A percentile compares a stretch with the other conserved stretches of the same genome.
Conservation (phyloP, 331 rosid genomes). For the Pyrus hybrid region DNA sequence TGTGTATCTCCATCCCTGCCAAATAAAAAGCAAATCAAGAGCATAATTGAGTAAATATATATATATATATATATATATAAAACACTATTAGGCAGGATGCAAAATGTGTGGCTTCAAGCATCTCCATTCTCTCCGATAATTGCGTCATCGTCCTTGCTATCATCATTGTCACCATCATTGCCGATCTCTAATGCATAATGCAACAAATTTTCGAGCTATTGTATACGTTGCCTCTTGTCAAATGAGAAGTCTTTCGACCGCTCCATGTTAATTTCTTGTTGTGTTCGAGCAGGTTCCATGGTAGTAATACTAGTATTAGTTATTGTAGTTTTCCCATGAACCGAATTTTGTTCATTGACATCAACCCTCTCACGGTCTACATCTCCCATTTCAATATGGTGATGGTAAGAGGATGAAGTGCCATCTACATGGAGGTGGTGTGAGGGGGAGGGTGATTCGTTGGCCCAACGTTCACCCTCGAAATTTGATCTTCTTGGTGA, state of each 20-base stretch:
- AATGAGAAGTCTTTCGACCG: slow-evolving; percentile 48
- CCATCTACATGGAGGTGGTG: slow-evolving; percentile 10
- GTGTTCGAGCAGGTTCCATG: neutral
- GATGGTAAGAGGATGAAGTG: slow-evolving; percentile 7
- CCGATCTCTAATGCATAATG: neutral
- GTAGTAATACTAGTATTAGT: neutral
- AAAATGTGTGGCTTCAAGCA: neutral
- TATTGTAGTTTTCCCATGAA: neutral
- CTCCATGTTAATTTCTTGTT: slow-evolving; percentile 22
- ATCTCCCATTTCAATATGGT: slow-evolving; percentile 21
- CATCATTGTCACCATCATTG: neutral
- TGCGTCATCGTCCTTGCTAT: neutral
- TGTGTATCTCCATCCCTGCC: too few species aligned
- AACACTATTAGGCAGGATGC: neutral
- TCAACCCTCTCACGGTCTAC: slow-evolving; percentile 6
- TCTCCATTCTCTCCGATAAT: neutral
- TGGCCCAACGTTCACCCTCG: slow-evolving; percentile 26
- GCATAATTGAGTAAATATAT: neutral
- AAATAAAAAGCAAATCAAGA: neutral
- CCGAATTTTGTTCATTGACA: neutral
- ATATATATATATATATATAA: neutral
- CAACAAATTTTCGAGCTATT: neutral
- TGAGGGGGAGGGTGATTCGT: slow-evolving; percentile 31
- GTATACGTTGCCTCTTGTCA: slow-evolving; percentile 19
- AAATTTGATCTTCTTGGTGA: slow-evolving; percentile 32